These are phyloP conservation scores for Lactifluus rugatus DNA, from an alignment of 768 basidiomycete species.

Conservation along the genomic window DNA sequence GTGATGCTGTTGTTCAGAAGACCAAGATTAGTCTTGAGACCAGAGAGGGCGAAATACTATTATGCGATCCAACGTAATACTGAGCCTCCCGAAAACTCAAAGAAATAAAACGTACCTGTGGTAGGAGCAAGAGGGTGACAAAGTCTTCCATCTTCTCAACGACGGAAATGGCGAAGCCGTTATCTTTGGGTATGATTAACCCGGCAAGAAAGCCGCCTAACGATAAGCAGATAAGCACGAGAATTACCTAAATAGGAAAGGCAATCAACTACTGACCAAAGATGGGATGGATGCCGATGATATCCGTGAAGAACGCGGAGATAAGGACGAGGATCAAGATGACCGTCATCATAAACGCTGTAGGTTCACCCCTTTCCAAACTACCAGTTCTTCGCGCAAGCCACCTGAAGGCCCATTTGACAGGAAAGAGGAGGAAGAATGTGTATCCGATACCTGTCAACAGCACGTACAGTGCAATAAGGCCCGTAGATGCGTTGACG, in stretches of 20 bases:
- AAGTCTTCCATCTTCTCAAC: conserved; percentile 85
- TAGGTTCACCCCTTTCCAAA: conserved; percentile 63
- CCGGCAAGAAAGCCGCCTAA: conserved; percentile 75
- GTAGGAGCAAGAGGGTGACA: conserved; percentile 65
- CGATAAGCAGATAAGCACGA: conserved; percentile 18
- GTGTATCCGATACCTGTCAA: conserved; percentile 58
- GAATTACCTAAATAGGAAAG: not conserved
- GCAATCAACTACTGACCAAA: conserved; percentile 34
- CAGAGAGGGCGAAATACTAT: conserved; percentile 74
- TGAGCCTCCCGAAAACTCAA: not conserved
- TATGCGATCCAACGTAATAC: conserved; percentile 14
- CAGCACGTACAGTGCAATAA: conserved; percentile 73
- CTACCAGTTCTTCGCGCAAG: conserved; percentile 58
- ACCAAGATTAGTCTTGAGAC: conserved; percentile 72
- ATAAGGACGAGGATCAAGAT: conserved; percentile 64
- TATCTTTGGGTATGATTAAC: conserved; percentile 72
- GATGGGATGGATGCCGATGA: conserved; percentile 70
- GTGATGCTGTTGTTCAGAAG: conserved; percentile 62
- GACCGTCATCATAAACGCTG: conserved; percentile 67
- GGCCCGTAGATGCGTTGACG: conserved; percentile 63
- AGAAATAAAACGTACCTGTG: conserved; percentile 43
- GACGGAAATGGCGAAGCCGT: conserved; percentile 69
- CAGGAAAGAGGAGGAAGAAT: conserved; percentile 56
- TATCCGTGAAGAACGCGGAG: conserved; percentile 78
- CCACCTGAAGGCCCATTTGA: conserved; percentile 56